Base-by-base conservation (phyloP, 192 early-diverging fungal species). In the Coemansia umbellata region DNA sequence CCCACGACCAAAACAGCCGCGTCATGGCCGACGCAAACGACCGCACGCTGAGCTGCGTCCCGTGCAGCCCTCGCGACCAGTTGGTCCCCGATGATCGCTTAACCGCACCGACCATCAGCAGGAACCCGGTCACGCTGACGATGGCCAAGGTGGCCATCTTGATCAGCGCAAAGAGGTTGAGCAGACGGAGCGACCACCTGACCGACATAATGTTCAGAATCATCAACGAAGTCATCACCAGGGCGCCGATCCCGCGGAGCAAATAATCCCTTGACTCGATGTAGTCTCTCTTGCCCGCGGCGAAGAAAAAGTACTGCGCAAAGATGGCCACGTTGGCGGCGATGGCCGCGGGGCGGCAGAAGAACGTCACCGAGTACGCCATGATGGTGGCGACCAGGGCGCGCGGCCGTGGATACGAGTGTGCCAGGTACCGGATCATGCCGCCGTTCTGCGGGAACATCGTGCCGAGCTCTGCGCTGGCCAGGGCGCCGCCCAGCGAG, bases 391-490 rank as follows among this genome's bases (percentile, higher is more conserved):
- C 69, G 1, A 80, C 47, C 4, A 84, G 57, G 10, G 73, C 66
- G 6, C 67, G 69, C 1, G 82, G 82, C 17, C 57, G 50, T 15
- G 39, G 69, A 43, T 74, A 81, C 4, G 88, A 84, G 53, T 85
- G 80, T 21, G 85, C 77, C 17, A 97, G 65, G 69, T 97, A 97
- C 1, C 86, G 81, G 58, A 87, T 81, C 61, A 94, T 93, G 9
- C 93, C 94, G 39, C 94, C 94, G 55, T 88, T 91, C 37, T 80
- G 76, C 7, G 94, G 93, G 22, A 93, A 81, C 67, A 87, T 85
- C 8, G 90, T 81, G 5, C 94, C 94, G 8, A 97, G 74, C 58
- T 97, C 94, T 6, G 90, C 88, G 61, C 92, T 94, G 55, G 86
- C 87, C 37, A 93, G 66, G 0, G 87, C 87, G 31, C 93, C 94